Evolutionary conservation across 2,329 filamentous ascomycete genomes (phyloP).

Genomic region (Hymenoscyphus repandus): DNA sequence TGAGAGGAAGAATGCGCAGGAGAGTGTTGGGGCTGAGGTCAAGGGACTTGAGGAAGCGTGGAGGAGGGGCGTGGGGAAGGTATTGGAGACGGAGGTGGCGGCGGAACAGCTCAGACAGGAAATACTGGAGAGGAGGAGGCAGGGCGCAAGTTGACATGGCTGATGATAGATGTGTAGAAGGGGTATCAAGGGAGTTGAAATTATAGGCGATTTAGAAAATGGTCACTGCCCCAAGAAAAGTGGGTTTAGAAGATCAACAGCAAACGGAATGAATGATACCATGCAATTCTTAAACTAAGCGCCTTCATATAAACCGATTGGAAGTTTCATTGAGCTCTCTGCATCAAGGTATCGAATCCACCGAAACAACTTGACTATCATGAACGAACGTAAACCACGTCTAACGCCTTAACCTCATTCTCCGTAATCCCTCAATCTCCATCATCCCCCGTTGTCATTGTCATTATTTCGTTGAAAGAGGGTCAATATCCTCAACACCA

Average conservation of each 20-base stretch:
- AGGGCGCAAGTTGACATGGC: slow-evolving; percentile 21
- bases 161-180: too few relatives aligned
- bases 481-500: slow-evolving; percentile 63
- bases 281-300: neutral
- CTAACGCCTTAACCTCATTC: slow-evolving; percentile 25
- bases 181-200: slow-evolving; percentile 11
- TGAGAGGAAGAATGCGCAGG: slow-evolving; percentile 64
- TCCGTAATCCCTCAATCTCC: slow-evolving; percentile 12
- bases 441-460: slow-evolving; percentile 14
- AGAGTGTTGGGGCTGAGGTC: slow-evolving; percentile 67
- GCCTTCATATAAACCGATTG: slow-evolving; percentile 5
- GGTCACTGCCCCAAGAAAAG: neutral
- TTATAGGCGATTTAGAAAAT: neutral
- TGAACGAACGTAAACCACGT: slow-evolving; percentile 28
- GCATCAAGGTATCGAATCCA: slow-evolving; percentile 27
- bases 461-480: slow-evolving; percentile 43
- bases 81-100: slow-evolving; percentile 83
- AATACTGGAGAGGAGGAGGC: slow-evolving; percentile 58
- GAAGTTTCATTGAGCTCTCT: slow-evolving; percentile 23
- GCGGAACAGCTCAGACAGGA: slow-evolving; percentile 65
- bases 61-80: slow-evolving; percentile 70
- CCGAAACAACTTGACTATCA: slow-evolving; percentile 23
- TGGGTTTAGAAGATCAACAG: neutral
- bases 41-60: slow-evolving; percentile 69
- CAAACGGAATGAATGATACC: neutral